These are phyloP conservation scores for Metschnikowia henanensis DNA, from an alignment of 805 yeast species.

Conservation along the genomic window DNA sequence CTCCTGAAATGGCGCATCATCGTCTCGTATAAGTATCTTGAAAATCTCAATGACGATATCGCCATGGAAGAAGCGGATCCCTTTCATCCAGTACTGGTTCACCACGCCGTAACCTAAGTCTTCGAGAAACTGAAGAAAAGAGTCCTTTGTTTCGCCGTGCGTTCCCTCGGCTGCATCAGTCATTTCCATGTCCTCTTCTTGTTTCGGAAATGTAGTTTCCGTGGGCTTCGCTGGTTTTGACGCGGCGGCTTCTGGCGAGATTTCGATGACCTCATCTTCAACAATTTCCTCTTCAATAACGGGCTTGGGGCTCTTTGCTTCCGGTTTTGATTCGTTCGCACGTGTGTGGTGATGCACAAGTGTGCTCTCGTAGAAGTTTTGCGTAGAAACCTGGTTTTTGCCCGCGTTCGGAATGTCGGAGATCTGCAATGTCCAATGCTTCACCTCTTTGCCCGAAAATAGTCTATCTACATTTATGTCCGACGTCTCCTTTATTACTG, in stretches of 20 bases:
- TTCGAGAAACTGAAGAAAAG: slow-evolving; percentile 45
- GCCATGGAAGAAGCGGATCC: slow-evolving; percentile 60
- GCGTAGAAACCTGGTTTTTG: slow-evolving; percentile 55
- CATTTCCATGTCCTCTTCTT: slow-evolving; percentile 1
- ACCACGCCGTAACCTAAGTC: slow-evolving; percentile 72
- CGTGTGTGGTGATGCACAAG: slow-evolving; percentile 49
- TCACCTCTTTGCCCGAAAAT: slow-evolving; percentile 25
- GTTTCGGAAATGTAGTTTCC: neutral
- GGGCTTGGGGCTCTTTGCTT: neutral
- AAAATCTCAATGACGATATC: slow-evolving; percentile 61
- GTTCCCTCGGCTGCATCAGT: neutral
- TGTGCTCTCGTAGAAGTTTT: slow-evolving; percentile 65
- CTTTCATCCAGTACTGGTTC: slow-evolving; percentile 60
- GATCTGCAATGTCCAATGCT: slow-evolving; percentile 62
- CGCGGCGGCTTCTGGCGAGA: neutral
- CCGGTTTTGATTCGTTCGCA: slow-evolving; percentile 2
- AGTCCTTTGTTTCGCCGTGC: slow-evolving; percentile 25
- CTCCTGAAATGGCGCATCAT: slow-evolving; percentile 22
- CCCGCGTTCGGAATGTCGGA: slow-evolving; percentile 81
- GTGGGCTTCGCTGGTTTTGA: neutral
- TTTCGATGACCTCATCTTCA: neutral
- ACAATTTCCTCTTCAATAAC: neutral
- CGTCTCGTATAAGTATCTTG: slow-evolving; percentile 43
- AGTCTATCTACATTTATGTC: slow-evolving; percentile 30
- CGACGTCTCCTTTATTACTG: slow-evolving; percentile 23